Base-by-base conservation (phyloP, 257 asterid genomes). In the Solanum habrochaites region DNA sequence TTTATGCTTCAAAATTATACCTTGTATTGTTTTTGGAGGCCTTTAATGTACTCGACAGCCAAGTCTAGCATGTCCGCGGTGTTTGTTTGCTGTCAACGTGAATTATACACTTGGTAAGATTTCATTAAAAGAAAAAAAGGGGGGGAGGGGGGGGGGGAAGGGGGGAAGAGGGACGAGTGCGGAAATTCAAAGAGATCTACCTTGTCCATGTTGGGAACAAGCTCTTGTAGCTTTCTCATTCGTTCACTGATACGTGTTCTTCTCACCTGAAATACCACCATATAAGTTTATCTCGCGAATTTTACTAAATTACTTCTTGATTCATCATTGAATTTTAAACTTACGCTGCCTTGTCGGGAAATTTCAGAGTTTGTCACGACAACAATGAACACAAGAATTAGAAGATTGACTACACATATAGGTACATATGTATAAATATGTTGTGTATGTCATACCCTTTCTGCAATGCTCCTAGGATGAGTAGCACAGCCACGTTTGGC, bases 401-500 rank as follows among this genome's bases (percentile, higher is more conserved):
- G 21, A 71, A 37, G 18, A 43, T 87, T 88, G 96, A 92, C 89
- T 93, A 85, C 74, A 87, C 9, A 60, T 45, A 2, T 45, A 11
- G 20, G 87, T 81, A 0, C 16, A n/a, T 9, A 10, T 39, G n/a
- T 39, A 23, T 82, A 64, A 31, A 35, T 13, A 83, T 39, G 73
- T 37, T 35, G 49, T 20, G 16, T 66, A 20, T 32, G 49, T 82
- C 35, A 66, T 93, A 96, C 98, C 96, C 99, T 94, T 91, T 96
- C 99, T 39, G 99, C 99, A 42, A 96, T 95, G 91, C 99, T 96
- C 58, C 98, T 91, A 15, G 98, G 99, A 91, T 96, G 99, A 86
- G 99, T 96, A 81, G 99, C 99, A 27, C 95, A 96, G 11, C 99
- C 99, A 9, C 99, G 97, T 85, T 96, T 96, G 35, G 99, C 99